phyloP scores from a whole-genome alignment of 2,329 filamentous ascomycete species.

The Xylogone sp. region DNA sequence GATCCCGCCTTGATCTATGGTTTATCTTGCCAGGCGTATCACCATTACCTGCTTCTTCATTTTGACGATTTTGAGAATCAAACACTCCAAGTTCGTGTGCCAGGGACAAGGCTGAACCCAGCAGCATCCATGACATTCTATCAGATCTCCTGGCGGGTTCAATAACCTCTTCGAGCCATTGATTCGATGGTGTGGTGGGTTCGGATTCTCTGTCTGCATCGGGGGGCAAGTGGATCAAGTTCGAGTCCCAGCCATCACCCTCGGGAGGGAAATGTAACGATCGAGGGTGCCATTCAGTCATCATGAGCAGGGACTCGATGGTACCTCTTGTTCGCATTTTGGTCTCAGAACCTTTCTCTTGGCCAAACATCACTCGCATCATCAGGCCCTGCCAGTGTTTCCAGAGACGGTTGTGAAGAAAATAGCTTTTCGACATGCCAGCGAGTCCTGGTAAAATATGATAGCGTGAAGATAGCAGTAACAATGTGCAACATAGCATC shows the following conservation, averaged over 20 bases:
- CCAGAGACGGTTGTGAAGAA: constrained; percentile 51
- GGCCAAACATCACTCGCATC: constrained; percentile 49
- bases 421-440: constrained; percentile 44
- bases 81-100: constrained; percentile 49
- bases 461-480: constrained; percentile 53
- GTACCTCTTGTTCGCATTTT: constrained; percentile 46
- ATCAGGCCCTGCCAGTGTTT: constrained; percentile 50
- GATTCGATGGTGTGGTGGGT: constrained; percentile 27
- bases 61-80: constrained; percentile 33
- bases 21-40: not conserved
- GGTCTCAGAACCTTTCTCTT: constrained; percentile 47
- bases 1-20: constrained; percentile 20
- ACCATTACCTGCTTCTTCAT: constrained; percentile 3
- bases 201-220: constrained; percentile 28
- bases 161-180: constrained; percentile 37
- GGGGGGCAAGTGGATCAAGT: constrained; percentile 35
- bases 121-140: constrained; percentile 57
- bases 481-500: constrained; percentile 47
- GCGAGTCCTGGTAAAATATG: constrained; percentile 37
- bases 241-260: constrained; percentile 52
- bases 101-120: constrained; percentile 49
- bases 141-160: constrained; percentile 50
- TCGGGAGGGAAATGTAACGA: constrained; percentile 50
- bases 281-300: constrained; percentile 54
- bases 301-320: constrained; percentile 47